Percentiles rank a stretch among this genome's conserved stretches.
phyloP scores from a whole-genome alignment of 768 basidiomycete species.

The Pleurotus tuoliensis region DNA sequence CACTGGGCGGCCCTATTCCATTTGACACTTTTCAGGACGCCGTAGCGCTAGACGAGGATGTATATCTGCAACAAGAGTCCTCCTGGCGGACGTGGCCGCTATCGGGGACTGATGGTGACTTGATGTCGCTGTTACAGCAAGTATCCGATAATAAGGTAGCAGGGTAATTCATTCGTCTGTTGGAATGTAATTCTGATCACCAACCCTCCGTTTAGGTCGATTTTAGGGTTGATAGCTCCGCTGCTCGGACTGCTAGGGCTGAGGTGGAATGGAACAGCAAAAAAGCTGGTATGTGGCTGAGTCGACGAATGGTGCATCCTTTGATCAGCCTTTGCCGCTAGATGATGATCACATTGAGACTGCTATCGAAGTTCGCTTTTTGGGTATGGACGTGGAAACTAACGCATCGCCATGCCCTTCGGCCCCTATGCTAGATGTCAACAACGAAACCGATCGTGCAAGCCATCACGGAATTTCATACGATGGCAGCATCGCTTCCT shows the following conservation, averaged over 20 bases:
- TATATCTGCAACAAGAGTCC: conserved; percentile 42
- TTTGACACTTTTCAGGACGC: conserved; percentile 74
- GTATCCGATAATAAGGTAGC: conserved; percentile 76
- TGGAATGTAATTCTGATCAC: background rate
- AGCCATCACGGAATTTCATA: conserved; percentile 41
- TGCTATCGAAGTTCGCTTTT: conserved; percentile 44
- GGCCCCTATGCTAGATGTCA: conserved; percentile 13
- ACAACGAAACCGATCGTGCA: conserved; percentile 33
- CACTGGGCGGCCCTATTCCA: conserved; percentile 59
- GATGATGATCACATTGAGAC: conserved; percentile 88
- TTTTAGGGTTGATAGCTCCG: conserved; percentile 65
- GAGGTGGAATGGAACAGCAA: conserved; percentile 83
- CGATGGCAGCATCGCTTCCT: conserved; percentile 45
- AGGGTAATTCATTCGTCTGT: background rate
- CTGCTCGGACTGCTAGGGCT: conserved; percentile 50
- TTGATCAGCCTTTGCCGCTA: conserved; percentile 22
- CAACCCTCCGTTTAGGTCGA: conserved; percentile 46
- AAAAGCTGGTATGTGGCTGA: conserved; percentile 61
- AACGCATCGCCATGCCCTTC: conserved; percentile 15
- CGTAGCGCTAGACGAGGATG: conserved; percentile 48
- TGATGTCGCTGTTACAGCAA: conserved; percentile 71
- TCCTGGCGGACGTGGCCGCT: conserved; percentile 78
- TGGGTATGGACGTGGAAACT: conserved; percentile 12
- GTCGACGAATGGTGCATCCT: background rate
- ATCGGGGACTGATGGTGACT: conserved; percentile 76